Percentiles rank a stretch among this genome's conserved stretches.
These are phyloP conservation scores for Omphalea diandra DNA, from an alignment of 441 rosid genomes.

Conservation along the genomic window DNA sequence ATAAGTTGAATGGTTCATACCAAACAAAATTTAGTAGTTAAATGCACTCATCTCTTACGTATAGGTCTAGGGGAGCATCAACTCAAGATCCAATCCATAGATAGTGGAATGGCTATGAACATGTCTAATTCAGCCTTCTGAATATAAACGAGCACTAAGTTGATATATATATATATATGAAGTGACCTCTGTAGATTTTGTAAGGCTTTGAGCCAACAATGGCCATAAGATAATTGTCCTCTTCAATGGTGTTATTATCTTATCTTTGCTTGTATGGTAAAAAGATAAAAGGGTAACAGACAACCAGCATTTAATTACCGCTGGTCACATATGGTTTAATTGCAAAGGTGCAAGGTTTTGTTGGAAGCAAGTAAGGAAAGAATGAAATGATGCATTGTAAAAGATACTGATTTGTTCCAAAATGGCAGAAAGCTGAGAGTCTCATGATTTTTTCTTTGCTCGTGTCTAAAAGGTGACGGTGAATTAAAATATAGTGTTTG, in stretches of 20 bases:
- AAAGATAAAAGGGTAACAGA: too few relatives aligned
- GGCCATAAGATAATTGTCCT: background rate
- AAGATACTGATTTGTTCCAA: slow-evolving; percentile 6
- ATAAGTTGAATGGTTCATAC: background rate
- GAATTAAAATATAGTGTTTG: background rate
- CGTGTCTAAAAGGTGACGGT: background rate
- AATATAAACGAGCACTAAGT: too few relatives aligned
- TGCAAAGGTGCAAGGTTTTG: background rate
- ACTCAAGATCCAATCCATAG: too few relatives aligned
- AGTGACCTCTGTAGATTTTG: background rate
- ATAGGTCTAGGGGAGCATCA: slow-evolving; percentile 10
- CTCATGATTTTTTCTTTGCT: slow-evolving; percentile 23
- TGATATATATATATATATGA: background rate
- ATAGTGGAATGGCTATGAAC: background rate
- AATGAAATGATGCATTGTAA: slow-evolving; percentile 2
- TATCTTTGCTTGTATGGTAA: background rate
- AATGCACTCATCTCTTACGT: background rate
- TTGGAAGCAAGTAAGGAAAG: slow-evolving; percentile 10
- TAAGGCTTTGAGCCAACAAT: background rate
- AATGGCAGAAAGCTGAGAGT: slow-evolving; percentile 18
- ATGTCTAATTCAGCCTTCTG: too few relatives aligned
- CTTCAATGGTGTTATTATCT: background rate
- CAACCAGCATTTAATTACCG: background rate
- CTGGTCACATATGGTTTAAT: background rate
- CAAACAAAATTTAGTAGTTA: background rate